Evolutionary conservation across 345 rosid genomes (phyloP).

Genomic region (Pugionium dolabratum): DNA sequence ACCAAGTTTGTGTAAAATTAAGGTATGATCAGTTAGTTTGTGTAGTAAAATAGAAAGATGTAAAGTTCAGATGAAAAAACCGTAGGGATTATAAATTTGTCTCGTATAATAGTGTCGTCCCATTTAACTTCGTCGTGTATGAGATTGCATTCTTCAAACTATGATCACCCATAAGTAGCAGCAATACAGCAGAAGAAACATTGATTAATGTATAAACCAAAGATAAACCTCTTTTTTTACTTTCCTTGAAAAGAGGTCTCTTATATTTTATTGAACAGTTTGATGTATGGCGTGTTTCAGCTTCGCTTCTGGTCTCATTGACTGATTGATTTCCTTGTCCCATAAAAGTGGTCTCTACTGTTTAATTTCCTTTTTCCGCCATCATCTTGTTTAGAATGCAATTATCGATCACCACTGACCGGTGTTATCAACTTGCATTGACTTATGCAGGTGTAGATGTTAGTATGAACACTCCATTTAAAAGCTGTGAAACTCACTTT

Average conservation of each 20-base stretch:
- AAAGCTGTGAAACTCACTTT: conserved; percentile 90
- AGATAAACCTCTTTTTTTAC: too few relatives aligned
- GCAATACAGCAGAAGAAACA: not conserved
- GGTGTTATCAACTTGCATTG: conserved; percentile 6
- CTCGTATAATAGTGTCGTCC: too few relatives aligned
- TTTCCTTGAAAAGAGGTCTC: too few relatives aligned
- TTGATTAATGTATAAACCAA: not conserved
- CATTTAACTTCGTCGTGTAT: too few relatives aligned
- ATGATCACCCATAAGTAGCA: conserved; percentile 9
- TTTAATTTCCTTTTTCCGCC: conserved; percentile 14
- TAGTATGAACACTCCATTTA: conserved; percentile 97
- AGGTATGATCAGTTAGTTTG: too few relatives aligned
- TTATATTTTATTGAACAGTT: not conserved
- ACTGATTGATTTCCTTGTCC: conserved; percentile 4
- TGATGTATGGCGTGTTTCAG: too few relatives aligned
- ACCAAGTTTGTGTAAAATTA: too few relatives aligned
- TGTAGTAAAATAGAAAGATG: too few relatives aligned
- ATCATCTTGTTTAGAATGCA: not conserved
- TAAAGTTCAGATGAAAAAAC: too few relatives aligned
- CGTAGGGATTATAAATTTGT: too few relatives aligned
- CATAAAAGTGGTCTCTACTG: too few relatives aligned
- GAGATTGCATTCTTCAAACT: conserved; percentile 7
- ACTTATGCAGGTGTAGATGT: conserved; percentile 79
- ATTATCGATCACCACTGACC: not conserved
- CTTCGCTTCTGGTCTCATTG: conserved; percentile 5